Base-by-base conservation (phyloP, 75 land plant species). In the Sequoiadendron giganteum region DNA sequence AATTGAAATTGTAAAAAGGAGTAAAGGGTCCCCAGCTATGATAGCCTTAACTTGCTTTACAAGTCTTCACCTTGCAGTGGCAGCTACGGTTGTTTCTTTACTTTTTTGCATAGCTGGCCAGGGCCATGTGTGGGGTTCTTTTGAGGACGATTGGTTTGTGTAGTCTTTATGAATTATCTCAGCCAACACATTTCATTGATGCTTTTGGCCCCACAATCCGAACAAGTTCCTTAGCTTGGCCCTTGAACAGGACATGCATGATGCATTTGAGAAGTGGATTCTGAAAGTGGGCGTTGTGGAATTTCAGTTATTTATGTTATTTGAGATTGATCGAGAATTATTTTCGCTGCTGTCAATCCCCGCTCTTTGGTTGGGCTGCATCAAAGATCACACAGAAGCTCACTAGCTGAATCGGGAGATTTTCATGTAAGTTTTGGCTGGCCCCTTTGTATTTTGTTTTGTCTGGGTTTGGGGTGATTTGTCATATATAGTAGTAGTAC, bases 401-500 rank as follows among this genome's bases (percentile, higher is more conserved):
- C 77, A 73, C 6, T 65, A 65, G 70, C 70, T 65, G 70, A 32
- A 73, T 34, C 34, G 2, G 34, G 38, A 73, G 3, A 34, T 30
- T 73, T 73, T 73, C 77, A 73, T 34, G 77, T 73, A 73, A 73
- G 77, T 73, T 73, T 73, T 73, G 77, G 34, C 77, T 73, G 77
- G 77, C 77, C 77, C 34, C 3, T 73, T 73, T 32, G 77, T 73
- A 73, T 30, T 73, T 73, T 10, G 34, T 73, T 34, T 34, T 32
- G 77, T 73, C 38, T 34, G 77, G 38, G 38, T 73, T 73, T 73
- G 34, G 38, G 77, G 77, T 73, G 13, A 30, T 32, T 34, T 73
- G 77, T 73, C 77, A 73, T 73, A 34, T 32, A 34, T 73, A 2
- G 38, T 32, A 3, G 38, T 34, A 10, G 77, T 73, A 34, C 77